Base-by-base conservation (phyloP, 2,329 filamentous ascomycete genomes). In the Aspergillus tamarii region DNA sequence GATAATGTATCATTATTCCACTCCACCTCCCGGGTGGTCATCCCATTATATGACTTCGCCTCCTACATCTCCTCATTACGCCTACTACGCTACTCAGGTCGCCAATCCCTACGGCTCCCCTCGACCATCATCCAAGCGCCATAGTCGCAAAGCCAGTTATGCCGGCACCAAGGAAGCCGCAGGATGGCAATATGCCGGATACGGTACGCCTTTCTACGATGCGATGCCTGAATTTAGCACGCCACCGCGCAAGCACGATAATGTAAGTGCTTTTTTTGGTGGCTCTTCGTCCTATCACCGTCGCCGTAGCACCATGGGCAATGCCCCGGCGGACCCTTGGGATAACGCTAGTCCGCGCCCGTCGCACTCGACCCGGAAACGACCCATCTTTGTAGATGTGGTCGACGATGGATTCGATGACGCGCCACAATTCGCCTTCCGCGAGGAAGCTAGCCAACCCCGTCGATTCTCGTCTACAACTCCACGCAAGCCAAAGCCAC, bases 261-360 rank as follows among this genome's bases (percentile, higher is more conserved):
- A 86, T 88, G 87, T 89, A 88, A 89, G 87, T 89, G 84, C 83
- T 83, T 84, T 81, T 80, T 77, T 75, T 74, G 77, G 78, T 75
- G 77, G 73, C 68, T 73, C 73, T 39, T 19, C 52, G 52, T 36
- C 52, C n/a, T 39, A 26, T 70, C 70, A 73, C 75, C 75, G 78
- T 78, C 83, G 83, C 74, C 80, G 74, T 70, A 80, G 80, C 74
- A 83, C 84, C 73, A 82, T 83, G 75, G 80, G 80, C 73, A 74
- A 73, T 73, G 67, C 72, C 66, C 67, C 71, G 63, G 67, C 70
- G 60, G 72, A 64, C 32, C 62, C 60, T 19, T 64, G 61, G 63
- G 67, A 69, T 26, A 63, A 65, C 52, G 60, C 62, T 59, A 63
- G 64, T 57, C 57, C 61, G 52, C 62, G 60, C 57, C 67, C 66